Evolutionary conservation across 768 basidiomycete species (phyloP).

Genomic region (Lentinula sp.): DNA sequence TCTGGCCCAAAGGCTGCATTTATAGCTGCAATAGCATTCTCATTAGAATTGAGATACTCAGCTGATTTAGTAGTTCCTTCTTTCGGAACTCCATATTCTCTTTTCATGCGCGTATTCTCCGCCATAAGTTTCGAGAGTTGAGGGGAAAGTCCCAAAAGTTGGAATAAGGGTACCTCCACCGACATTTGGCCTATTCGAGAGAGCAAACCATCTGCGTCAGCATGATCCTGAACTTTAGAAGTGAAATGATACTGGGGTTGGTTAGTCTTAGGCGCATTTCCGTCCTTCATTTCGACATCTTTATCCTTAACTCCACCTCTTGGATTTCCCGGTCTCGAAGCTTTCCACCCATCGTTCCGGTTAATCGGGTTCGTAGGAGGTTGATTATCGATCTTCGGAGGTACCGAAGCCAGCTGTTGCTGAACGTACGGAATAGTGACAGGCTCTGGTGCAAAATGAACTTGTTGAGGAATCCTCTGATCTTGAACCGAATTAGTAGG

Average conservation of each 20-base stretch:
- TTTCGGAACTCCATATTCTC: background rate
- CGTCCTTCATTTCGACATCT: background rate
- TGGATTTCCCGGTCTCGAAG: background rate
- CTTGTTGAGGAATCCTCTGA: no score
- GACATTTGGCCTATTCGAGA: background rate
- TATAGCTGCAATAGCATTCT: background rate
- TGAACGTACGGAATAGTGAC: background rate
- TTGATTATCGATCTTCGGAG: no score
- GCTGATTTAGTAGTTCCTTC: background rate
- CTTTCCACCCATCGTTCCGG: constrained; percentile 2
- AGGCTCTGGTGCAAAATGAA: no score
- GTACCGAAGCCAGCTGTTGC: no score
- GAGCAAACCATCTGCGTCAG: background rate
- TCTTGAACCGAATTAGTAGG: background rate
- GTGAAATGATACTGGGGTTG: background rate
- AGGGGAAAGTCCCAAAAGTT: background rate
- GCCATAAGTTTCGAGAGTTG: background rate
- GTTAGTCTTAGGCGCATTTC: background rate
- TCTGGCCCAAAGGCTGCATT: background rate
- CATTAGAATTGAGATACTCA: background rate
- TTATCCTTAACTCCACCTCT: background rate
- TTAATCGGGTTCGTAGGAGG: constrained; percentile 5
- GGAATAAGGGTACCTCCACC: background rate
- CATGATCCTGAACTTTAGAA: background rate
- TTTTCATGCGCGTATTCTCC: background rate